Conservation (phyloP, 805 yeast species). For the Danielia oregonensis region DNA sequence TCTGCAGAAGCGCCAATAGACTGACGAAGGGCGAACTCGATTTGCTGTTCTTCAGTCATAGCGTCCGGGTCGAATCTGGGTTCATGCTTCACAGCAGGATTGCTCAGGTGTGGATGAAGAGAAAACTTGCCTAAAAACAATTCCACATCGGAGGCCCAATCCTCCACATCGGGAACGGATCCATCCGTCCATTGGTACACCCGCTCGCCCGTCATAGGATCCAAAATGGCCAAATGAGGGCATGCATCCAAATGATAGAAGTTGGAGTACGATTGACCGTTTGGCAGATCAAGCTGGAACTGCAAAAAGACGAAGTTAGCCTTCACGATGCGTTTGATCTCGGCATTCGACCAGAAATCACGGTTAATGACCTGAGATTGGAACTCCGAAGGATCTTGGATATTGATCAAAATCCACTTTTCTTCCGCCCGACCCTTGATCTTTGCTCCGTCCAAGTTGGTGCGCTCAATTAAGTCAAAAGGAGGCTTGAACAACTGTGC, state of each 20-base stretch:
- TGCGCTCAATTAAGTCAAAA: conserved; percentile 73
- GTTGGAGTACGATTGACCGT: conserved; percentile 66
- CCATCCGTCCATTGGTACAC: conserved; percentile 69
- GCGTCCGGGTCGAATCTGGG: conserved; percentile 58
- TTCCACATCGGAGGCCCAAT: conserved; percentile 64
- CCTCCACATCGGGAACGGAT: conserved; percentile 52
- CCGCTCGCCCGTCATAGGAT: conserved; percentile 94
- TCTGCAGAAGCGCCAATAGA: conserved; percentile 43
- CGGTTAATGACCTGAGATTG: conserved; percentile 87
- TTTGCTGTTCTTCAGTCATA: conserved; percentile 79
- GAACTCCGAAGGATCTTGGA: conserved; percentile 83
- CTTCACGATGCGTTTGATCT: conserved; percentile 59
- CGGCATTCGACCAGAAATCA: conserved; percentile 81
- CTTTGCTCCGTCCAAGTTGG: conserved; percentile 73
- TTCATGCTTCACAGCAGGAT: conserved; percentile 64
- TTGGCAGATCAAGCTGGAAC: conserved; percentile 72
- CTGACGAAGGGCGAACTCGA: conserved; percentile 68
- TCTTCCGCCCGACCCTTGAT: conserved; percentile 54
- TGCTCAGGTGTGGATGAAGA: conserved; percentile 56
- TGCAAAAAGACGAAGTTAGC: conserved; percentile 81
- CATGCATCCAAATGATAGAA: conserved; percentile 66
- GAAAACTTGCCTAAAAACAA: conserved; percentile 67
- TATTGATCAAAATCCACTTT: conserved; percentile 84
- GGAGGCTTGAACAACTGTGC: conserved; percentile 92
- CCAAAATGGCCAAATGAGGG: conserved; percentile 91